These are phyloP conservation scores for Hepatocystis sp. DNA, from an alignment of 169 alveolate species.

Conservation along the genomic window DNA sequence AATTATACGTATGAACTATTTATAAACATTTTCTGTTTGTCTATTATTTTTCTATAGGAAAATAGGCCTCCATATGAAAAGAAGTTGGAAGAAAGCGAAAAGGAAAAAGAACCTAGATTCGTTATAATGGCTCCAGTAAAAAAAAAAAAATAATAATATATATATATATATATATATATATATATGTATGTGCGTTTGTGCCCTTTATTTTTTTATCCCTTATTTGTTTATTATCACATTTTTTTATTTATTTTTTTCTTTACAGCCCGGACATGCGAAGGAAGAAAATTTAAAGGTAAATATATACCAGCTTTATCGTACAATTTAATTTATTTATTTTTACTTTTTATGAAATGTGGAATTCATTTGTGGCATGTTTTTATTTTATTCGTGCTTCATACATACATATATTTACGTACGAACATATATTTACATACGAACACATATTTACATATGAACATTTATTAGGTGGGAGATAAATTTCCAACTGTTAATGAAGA, in stretches of 20 bases:
- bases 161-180: background rate
- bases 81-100: slow-evolving; percentile 62
- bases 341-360: background rate
- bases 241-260: background rate
- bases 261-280: slow-evolving; percentile 74
- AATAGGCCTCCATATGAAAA: slow-evolving; percentile 67
- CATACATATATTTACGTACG: too few relatives aligned
- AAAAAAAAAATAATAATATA: background rate
- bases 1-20: too few relatives aligned
- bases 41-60: slow-evolving; percentile 18
- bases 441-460: too few relatives aligned
- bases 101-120: slow-evolving; percentile 60
- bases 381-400: too few relatives aligned
- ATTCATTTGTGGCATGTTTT: background rate
- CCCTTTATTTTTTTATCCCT: too few relatives aligned
- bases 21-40: too few relatives aligned
- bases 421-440: too few relatives aligned
- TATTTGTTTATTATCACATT: slow-evolving; percentile 1
- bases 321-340: slow-evolving; percentile 2
- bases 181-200: background rate
- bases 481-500: slow-evolving; percentile 52
- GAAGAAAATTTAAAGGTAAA: slow-evolving; percentile 62
- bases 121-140: slow-evolving; percentile 49
- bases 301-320: background rate
- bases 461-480: slow-evolving; percentile 58